Evolutionary conservation across 2,329 filamentous ascomycete genomes (phyloP), one percentile per base, ranked within the genome.

Genomic region (Leptographium lundbergii): DNA sequence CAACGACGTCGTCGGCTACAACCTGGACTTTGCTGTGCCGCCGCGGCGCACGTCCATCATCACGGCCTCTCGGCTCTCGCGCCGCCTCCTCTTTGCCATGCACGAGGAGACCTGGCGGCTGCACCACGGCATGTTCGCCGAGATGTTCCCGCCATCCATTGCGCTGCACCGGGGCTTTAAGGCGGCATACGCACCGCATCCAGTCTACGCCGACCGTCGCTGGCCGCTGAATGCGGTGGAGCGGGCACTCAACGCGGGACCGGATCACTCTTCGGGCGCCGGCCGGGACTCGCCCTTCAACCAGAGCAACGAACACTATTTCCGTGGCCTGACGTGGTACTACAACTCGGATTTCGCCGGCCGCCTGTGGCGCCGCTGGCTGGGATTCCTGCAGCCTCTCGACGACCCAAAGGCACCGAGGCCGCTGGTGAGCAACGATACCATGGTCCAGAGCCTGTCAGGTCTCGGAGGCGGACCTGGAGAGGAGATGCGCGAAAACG

Each of bases 291-390:
- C 83, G 47, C 79, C 88, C 7, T 90, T 87, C 65, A 83, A 85
- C 59, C 66, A 78, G 24, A 78, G 81, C 63, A 84, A 89, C 57
- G 89, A 95, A 72, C 88, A 90, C 70, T 91, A 91, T 70, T 90
- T 92, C 74, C 82, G 82, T 65, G 88, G 89, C 17, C 86, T 85
- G 51, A 90, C 81, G 52, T 95, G 88, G 88, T 95, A 92, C 71
- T 95, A 90, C 71, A 87, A 90, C 65, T 85, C 85, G 25, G 81
- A 85, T 56, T 95, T 94, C 67, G 84, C 88, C 0, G 81, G 85
- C 5, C 81, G 86, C n/a, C 68, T 95, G 64, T 95, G 89, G 81
- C 79, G 87, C 56, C 77, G 88, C 52, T 95, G 90, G 90, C 72
- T 94, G 53, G 80, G 80, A 0, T 82, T 80, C 63, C 72, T 77